Evolutionary conservation across 140 eudicot species (phyloP).

Genomic region (Ambrosia hybrid): DNA sequence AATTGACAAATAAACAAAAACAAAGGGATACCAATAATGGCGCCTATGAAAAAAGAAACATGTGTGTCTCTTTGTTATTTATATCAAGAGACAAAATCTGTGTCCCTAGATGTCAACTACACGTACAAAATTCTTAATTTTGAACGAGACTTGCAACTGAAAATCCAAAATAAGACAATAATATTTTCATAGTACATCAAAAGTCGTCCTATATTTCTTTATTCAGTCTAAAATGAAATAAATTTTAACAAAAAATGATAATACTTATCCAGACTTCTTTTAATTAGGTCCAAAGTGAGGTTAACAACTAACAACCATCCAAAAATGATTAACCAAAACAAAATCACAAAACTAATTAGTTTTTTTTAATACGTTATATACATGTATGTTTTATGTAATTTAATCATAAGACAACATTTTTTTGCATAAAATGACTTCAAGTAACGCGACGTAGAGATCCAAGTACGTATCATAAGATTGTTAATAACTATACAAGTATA

Average conservation of each 20-base stretch:
- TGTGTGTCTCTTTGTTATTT: constrained; percentile 22
- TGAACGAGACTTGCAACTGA: constrained; percentile 31
- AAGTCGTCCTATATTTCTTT: constrained; percentile 6
- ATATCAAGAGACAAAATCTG: constrained; percentile 21
- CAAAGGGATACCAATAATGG: constrained; percentile 11
- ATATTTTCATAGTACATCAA: constrained; percentile 11
- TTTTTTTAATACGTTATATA: neutral
- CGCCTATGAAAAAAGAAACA: constrained; percentile 14
- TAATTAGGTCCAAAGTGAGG: neutral
- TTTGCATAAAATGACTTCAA: neutral
- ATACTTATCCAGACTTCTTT: constrained; percentile 5
- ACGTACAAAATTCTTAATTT: constrained; percentile 17
- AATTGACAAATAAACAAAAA: neutral
- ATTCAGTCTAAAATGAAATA: neutral
- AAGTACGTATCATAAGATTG: no score
- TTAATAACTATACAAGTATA: no score
- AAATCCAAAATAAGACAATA: constrained; percentile 31
- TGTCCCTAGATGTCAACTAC: constrained; percentile 15
- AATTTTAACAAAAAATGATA: neutral
- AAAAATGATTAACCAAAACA: neutral
- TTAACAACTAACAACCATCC: constrained; percentile 1
- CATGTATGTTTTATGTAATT: neutral
- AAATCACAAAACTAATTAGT: neutral
- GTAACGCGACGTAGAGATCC: neutral
- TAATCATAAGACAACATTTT: no score